Evolutionary conservation across 2,329 filamentous ascomycete species (phyloP).

Genomic region (Trichoderma koningiopsis): DNA sequence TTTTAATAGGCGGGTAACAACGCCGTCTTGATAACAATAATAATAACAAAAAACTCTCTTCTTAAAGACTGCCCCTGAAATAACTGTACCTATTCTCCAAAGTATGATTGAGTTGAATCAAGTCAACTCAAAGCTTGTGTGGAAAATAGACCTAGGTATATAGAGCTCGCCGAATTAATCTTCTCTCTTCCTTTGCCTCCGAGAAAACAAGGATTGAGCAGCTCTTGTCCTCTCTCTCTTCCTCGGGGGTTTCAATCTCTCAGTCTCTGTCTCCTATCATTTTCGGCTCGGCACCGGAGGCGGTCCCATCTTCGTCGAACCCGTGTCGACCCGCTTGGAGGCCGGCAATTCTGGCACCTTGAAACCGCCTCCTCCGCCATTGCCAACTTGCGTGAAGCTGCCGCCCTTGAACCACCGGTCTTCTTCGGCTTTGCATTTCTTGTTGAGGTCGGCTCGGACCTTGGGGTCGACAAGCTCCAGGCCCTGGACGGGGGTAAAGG

Average conservation of each 20-base stretch:
- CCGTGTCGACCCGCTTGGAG: conserved; percentile 65
- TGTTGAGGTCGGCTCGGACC: conserved; percentile 79
- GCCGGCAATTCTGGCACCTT: conserved; percentile 78
- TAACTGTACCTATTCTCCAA: neutral
- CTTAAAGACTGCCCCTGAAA: neutral
- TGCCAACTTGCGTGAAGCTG: conserved; percentile 87
- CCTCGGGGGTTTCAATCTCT: neutral
- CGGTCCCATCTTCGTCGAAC: conserved; percentile 42
- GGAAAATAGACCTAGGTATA: neutral
- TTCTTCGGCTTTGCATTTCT: conserved; percentile 91
- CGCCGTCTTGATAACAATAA: neutral
- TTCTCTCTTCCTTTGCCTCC: neutral
- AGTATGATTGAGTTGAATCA: neutral
- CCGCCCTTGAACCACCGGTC: conserved; percentile 97
- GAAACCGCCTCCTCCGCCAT: conserved; percentile 62
- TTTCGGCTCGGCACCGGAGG: conserved; percentile 38
- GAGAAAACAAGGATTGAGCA: neutral
- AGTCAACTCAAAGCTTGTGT: neutral
- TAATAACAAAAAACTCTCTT: neutral
- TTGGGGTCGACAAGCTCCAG: conserved; percentile 95
- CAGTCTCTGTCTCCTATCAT: conserved; percentile 1
- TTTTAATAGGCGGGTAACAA: neutral
- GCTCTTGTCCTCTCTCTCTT: neutral
- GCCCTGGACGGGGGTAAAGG: conserved; percentile 93
- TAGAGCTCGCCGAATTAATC: neutral